Evolutionary conservation across 352 stramenopile genomes (phyloP).

Genomic region (Globisporangium spiculum): DNA sequence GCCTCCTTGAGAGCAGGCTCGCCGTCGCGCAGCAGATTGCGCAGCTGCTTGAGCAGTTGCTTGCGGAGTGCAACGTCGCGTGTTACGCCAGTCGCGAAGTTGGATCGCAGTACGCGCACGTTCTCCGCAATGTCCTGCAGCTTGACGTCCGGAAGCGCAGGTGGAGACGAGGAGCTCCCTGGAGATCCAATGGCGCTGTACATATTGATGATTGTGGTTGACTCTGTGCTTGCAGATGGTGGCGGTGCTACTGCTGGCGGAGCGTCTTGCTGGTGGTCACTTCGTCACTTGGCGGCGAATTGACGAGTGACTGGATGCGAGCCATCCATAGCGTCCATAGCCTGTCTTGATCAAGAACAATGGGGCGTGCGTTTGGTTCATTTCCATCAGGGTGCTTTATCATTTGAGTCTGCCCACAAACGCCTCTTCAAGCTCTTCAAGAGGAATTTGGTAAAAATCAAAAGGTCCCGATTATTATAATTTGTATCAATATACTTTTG

Average conservation of each 20-base stretch:
- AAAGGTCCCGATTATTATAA: not conserved
- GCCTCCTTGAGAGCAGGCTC: slow-evolving; percentile 42
- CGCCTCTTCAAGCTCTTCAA: not conserved
- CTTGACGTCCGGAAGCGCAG: not conserved
- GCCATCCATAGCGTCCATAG: not conserved
- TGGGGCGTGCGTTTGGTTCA: not conserved
- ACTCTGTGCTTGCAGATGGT: no score
- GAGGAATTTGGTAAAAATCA: not conserved
- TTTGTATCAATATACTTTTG: not conserved
- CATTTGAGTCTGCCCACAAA: not conserved
- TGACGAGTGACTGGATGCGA: not conserved
- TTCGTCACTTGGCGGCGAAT: not conserved
- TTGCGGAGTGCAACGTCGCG: not conserved
- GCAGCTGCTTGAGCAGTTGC: slow-evolving; percentile 24
- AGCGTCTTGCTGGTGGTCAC: not conserved
- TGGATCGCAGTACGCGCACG: not conserved
- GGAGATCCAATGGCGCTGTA: not conserved
- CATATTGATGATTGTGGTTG: no score
- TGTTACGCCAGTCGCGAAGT: not conserved
- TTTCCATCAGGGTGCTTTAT: not conserved
- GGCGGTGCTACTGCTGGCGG: not conserved
- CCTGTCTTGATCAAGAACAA: no score
- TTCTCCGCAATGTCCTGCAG: not conserved
- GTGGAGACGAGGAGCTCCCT: no score
- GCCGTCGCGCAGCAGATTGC: slow-evolving; percentile 61